Base-by-base conservation (phyloP, 2,329 filamentous ascomycete genomes). In the Colletotrichum acutatum region DNA sequence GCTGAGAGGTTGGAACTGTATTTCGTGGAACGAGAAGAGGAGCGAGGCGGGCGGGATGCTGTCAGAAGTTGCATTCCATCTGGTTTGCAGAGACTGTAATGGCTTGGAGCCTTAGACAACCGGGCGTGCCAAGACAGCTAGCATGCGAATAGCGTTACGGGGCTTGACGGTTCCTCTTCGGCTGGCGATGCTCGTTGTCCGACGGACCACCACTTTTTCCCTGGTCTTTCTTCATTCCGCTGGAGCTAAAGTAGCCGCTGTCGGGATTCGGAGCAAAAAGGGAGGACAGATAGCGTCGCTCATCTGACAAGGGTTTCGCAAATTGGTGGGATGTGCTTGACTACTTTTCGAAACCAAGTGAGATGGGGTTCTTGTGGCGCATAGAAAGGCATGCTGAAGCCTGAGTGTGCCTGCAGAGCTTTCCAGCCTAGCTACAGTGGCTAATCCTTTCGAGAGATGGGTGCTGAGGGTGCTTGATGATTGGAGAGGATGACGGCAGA, bases 51-150 rank as follows among this genome's bases (percentile, higher is more conserved):
- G 16, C 57, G 32, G 57, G 58, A 67, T 54, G 42, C 24, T 28
- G 22, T 12, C 46, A 61, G 30, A 42, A 53, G 46, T 54, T n/a
- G 19, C 42, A 49, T 49, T 49, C 19, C 42, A n/a, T 16, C 37
- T 61, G 53, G 22, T 37, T 26, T 5, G 16, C 46, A n/a, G 12
- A 22, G 32, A 28, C 67, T 28, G 52, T 42, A 42, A 57, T 32
- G n/a, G 54, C 30, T 53, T 53, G 22, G 30, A 46, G 57, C 42
- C 30, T 37, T 53, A 28, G 30, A 46, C 56, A 28, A 53, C 58
- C 24, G 28, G 22, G 32, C 19, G 32, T 37, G 68, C 68, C 62
- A 70, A 46, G 54, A 65, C 54, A 42, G 30, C 30, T 70, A 53
- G 54, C 12, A 14, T 9, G 49, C 32, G 49, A 46, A 68, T 52